These are phyloP conservation scores for Mycocalia duriaeana DNA, from an alignment of 1,284 basidiomycete genomes.

Conservation along the genomic window DNA sequence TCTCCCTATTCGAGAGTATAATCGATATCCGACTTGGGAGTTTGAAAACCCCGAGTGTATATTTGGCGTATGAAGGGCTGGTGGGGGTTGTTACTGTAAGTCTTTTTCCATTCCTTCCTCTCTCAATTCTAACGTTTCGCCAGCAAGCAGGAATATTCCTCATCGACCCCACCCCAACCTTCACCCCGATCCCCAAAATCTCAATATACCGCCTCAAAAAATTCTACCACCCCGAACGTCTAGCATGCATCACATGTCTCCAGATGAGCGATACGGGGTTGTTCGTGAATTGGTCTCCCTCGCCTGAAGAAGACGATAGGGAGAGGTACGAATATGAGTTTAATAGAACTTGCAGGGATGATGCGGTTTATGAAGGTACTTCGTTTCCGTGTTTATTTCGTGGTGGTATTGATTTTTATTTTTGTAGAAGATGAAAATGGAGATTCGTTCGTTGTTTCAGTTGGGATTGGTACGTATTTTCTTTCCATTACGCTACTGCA, in stretches of 20 bases:
- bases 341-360: too few relatives aligned
- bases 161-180: neutral
- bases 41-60: slow-evolving; percentile 7
- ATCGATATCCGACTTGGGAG: slow-evolving; percentile 41
- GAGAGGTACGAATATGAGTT: too few relatives aligned
- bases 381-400: too few relatives aligned
- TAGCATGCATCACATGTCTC: neutral
- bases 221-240: neutral
- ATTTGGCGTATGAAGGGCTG: neutral
- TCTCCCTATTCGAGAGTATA: slow-evolving; percentile 28
- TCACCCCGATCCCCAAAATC: neutral
- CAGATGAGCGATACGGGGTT: slow-evolving; percentile 2
- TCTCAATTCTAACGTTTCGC: neutral
- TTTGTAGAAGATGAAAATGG: too few relatives aligned
- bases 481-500: too few relatives aligned
- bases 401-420: too few relatives aligned
- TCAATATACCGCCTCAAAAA: neutral
- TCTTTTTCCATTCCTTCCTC: neutral
- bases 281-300: neutral
- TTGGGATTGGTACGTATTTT: too few relatives aligned
- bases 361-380: too few relatives aligned
- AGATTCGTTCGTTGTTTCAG: too few relatives aligned
- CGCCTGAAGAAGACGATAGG: neutral
- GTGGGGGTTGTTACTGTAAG: slow-evolving; percentile 1
- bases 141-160: slow-evolving; percentile 2